Conservation (phyloP, 1,139 yeast genomes). For the Suhomyces guaymorum region DNA sequence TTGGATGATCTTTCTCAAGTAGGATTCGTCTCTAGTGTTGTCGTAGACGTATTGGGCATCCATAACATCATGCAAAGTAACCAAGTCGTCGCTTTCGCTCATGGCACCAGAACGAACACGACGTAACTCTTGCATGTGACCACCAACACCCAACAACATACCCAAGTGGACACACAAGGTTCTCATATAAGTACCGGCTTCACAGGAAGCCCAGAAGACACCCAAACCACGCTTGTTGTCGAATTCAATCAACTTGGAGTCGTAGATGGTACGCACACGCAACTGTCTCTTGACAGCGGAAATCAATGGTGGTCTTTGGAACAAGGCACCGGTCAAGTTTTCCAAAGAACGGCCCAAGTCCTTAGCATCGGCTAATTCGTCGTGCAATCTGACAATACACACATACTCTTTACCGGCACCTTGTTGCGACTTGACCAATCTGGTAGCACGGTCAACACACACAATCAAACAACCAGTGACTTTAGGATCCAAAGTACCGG, state of each 20-base stretch:
- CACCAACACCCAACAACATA: constrained; percentile 97
- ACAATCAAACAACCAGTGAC: constrained; percentile 98
- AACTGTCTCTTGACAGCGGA: constrained; percentile 99
- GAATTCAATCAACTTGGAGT: constrained; percentile 90
- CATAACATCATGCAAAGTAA: constrained; percentile 92
- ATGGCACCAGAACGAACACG: constrained; percentile 98
- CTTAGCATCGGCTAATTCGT: constrained; percentile 85
- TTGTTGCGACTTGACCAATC: constrained; percentile 97
- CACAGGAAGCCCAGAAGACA: constrained; percentile 99
- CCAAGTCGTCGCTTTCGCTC: constrained; percentile 86
- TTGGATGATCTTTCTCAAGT: constrained; percentile 89
- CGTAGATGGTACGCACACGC: constrained; percentile 97
- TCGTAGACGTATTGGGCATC: constrained; percentile 99
- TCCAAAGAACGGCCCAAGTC: constrained; percentile 87
- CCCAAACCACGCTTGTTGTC: constrained; percentile 96
- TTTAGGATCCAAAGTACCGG: constrained; percentile 98
- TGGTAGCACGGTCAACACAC: constrained; percentile 96
- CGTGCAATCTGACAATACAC: constrained; percentile 94
- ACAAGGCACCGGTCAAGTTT: constrained; percentile 95
- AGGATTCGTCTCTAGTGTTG: constrained; percentile 94
- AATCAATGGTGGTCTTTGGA: constrained; percentile 98
- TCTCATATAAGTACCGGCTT: constrained; percentile 99
- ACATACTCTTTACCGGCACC: constrained; percentile 99
- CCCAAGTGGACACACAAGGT: constrained; percentile 98
- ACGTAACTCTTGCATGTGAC: constrained; percentile 99